Evolutionary conservation across 2,329 filamentous ascomycete genomes (phyloP).

Genomic region (Penicillium hesseltinei): DNA sequence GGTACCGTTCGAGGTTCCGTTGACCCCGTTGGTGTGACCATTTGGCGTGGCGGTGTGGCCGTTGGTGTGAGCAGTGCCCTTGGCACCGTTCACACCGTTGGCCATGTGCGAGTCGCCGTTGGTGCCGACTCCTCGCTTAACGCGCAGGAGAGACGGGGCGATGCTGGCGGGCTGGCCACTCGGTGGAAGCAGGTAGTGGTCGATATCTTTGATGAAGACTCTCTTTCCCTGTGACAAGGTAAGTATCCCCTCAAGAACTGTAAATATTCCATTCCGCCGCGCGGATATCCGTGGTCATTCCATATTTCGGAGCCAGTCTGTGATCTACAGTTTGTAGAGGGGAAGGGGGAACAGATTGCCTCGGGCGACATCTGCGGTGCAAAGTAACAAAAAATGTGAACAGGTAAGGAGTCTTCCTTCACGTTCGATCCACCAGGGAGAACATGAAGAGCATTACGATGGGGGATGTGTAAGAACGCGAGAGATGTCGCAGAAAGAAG

Average conservation of each 20-base stretch:
- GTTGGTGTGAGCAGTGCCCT: conserved; percentile 17
- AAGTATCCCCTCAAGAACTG: conserved; percentile 34
- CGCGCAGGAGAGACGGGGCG: conserved; percentile 69
- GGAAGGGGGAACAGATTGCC: not conserved
- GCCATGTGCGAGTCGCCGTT: conserved; percentile 19
- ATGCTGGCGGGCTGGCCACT: conserved; percentile 65
- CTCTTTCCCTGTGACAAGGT: conserved; percentile 70
- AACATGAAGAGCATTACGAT: conserved; percentile 1
- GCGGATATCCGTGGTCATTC: conserved; percentile 1
- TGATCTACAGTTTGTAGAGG: not conserved
- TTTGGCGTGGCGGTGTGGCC: conserved; percentile 20
- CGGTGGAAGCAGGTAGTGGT: conserved; percentile 83
- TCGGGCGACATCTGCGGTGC: not conserved
- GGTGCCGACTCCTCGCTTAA: conserved; percentile 58
- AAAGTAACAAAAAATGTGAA: conserved; percentile 15
- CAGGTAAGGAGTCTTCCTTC: not conserved
- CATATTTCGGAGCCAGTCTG: not conserved
- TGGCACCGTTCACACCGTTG: conserved; percentile 24
- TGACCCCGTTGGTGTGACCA: conserved; percentile 13
- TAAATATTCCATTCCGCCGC: not conserved
- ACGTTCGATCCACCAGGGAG: conserved; percentile 3
- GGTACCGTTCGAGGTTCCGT: conserved; percentile 2
- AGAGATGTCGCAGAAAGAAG: conserved; percentile 26
- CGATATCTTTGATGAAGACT: conserved; percentile 97
- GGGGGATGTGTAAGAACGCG: conserved; percentile 14